Evolutionary conservation across 1,284 basidiomycete genomes (phyloP).

Genomic region (Bondarzewia mesenterica): DNA sequence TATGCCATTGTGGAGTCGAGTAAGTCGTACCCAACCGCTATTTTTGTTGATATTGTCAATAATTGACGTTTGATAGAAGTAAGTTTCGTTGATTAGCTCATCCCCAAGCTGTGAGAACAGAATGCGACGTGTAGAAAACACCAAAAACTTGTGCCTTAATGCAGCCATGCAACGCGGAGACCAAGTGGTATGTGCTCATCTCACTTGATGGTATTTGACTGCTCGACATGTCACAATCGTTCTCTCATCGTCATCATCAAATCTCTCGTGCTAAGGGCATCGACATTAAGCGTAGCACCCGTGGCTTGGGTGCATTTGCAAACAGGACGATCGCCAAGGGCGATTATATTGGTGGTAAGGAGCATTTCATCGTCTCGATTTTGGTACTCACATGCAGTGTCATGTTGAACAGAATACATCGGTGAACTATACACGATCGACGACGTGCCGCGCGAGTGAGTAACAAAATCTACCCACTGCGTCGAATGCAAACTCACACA

Average conservation of each 20-base stretch:
- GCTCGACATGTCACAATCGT: conserved; percentile 16
- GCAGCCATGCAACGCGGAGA: conserved; percentile 9
- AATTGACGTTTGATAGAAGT: not conserved
- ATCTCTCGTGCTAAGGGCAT: no score
- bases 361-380: not conserved
- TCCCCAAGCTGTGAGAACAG: not conserved
- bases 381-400: not conserved
- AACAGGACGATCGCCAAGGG: conserved; percentile 18
- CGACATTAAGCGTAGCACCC: conserved; percentile 23
- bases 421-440: conserved; percentile 31
- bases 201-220: not conserved
- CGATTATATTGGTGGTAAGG: conserved; percentile 32
- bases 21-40: conserved; percentile 15
- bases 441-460: conserved; percentile 34
- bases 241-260: no score
- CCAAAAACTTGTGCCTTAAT: conserved; percentile 5
- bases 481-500: not conserved
- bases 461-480: conserved; percentile 9
- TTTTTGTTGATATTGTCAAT: not conserved
- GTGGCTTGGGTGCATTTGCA: conserved; percentile 38
- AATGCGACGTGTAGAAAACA: not conserved
- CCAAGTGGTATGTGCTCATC: conserved; percentile 1
- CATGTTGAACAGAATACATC: conserved; percentile 33
- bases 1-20: conserved; percentile 27
- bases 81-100: not conserved